A percentile compares a stretch with the other conserved stretches of the same genome.
phyloP scores from a whole-genome alignment of 306 rosid species.

The Acacia confusa region DNA sequence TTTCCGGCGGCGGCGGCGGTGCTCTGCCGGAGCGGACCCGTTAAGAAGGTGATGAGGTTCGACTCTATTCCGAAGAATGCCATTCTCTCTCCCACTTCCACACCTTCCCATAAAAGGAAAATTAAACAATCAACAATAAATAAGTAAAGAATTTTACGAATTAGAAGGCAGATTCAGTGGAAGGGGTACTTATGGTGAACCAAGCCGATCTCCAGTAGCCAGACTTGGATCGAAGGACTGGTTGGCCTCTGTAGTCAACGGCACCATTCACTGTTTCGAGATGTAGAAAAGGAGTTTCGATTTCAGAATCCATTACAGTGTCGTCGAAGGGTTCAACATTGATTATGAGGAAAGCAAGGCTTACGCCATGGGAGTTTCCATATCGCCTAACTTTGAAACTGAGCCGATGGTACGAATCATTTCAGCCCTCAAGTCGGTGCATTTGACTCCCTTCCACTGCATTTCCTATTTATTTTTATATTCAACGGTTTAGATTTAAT shows the following conservation, averaged over 20 bases:
- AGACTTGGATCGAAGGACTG: background rate
- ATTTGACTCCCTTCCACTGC: too few relatives aligned
- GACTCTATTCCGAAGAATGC: conserved; percentile 40
- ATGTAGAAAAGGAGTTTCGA: background rate
- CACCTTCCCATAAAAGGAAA: conserved; percentile 15
- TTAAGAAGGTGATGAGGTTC: conserved; percentile 47
- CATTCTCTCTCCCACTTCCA: conserved; percentile 43
- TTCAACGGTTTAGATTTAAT: too few relatives aligned
- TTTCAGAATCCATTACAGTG: background rate
- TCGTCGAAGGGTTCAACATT: background rate
- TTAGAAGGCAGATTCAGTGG: background rate
- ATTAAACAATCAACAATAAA: background rate
- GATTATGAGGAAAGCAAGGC: background rate
- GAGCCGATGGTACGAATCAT: too few relatives aligned
- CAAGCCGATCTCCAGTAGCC: conserved; percentile 6
- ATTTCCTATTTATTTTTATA: too few relatives aligned
- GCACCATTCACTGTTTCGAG: background rate
- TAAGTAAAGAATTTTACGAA: background rate
- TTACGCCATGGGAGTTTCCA: too few relatives aligned
- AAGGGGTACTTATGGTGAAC: background rate
- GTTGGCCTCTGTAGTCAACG: background rate
- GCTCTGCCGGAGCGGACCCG: conserved; percentile 41
- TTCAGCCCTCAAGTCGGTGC: too few relatives aligned
- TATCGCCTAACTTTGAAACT: too few relatives aligned
- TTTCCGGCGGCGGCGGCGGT: conserved; percentile 40